These are phyloP conservation scores for Pichia norvegensis DNA, from an alignment of 1,139 yeast species.

Conservation along the genomic window DNA sequence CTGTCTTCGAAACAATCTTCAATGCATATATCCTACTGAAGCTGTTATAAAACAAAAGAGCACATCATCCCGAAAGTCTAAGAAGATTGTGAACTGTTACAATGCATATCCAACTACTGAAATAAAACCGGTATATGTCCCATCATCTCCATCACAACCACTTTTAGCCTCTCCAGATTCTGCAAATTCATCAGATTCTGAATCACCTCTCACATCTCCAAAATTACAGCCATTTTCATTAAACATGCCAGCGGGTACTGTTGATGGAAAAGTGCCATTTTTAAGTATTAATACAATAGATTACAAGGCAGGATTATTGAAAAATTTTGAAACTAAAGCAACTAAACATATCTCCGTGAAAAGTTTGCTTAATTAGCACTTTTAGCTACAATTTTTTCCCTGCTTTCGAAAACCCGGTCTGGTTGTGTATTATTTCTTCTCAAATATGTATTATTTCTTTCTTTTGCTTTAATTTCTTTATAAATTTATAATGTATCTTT, in stretches of 20 bases:
- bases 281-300: slow-evolving; percentile 6
- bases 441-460: not conserved
- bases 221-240: slow-evolving; percentile 10
- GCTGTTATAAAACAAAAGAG: slow-evolving; percentile 15
- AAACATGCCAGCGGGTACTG: not conserved
- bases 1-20: slow-evolving; percentile 35
- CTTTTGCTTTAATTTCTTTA: not conserved
- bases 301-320: not conserved
- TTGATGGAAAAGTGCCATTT: slow-evolving; percentile 7
- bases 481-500: not conserved
- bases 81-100: not conserved
- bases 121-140: slow-evolving; percentile 4
- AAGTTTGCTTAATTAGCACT: slow-evolving; percentile 12
- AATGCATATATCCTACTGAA: slow-evolving; percentile 38
- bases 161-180: slow-evolving; percentile 15
- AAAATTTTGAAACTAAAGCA: not conserved
- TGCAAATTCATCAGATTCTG: slow-evolving; percentile 14
- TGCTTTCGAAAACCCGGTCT: not conserved
- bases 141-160: slow-evolving; percentile 10
- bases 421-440: not conserved
- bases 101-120: slow-evolving; percentile 10
- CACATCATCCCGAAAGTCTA: slow-evolving; percentile 1
- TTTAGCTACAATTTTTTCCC: not conserved
- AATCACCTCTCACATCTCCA: slow-evolving; percentile 24
- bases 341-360: slow-evolving; percentile 16